A percentile compares a stretch with the other conserved stretches of the same genome.
These are phyloP conservation scores for Fremontodendron californicum DNA, from an alignment of 345 rosid genomes.

Conservation along the genomic window DNA sequence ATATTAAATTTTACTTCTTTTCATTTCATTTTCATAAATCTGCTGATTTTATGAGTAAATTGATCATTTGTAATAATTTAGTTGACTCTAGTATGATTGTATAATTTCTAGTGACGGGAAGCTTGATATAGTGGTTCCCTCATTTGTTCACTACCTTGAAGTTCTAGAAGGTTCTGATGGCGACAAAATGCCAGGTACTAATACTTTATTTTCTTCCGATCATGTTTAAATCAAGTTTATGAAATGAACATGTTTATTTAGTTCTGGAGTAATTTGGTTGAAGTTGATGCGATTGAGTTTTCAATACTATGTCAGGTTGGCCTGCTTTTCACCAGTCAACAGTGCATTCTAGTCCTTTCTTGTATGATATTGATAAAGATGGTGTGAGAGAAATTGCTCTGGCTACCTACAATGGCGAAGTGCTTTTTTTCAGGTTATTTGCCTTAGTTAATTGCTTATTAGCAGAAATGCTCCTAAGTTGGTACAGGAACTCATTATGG, in stretches of 20 bases:
- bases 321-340: constrained; percentile 99
- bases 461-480: neutral
- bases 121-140: constrained; percentile 93
- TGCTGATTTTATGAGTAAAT: neutral
- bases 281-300: neutral
- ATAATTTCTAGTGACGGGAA: constrained; percentile 80
- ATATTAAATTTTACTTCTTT: neutral
- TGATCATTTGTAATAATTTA: neutral
- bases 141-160: constrained; percentile 97
- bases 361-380: constrained; percentile 93
- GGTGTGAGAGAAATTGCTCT: constrained; percentile 92
- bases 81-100: neutral
- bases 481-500: neutral
- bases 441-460: neutral
- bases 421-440: constrained; percentile 84
- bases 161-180: constrained; percentile 99
- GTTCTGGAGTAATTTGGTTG: neutral
- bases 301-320: constrained; percentile 61
- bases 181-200: constrained; percentile 91
- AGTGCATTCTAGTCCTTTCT: constrained; percentile 93
- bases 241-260: neutral
- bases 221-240: neutral
- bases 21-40: neutral
- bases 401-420: constrained; percentile 97
- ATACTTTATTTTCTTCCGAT: neutral